Conservation (phyloP, 305 asterid species). For the Fraxinus sp. region DNA sequence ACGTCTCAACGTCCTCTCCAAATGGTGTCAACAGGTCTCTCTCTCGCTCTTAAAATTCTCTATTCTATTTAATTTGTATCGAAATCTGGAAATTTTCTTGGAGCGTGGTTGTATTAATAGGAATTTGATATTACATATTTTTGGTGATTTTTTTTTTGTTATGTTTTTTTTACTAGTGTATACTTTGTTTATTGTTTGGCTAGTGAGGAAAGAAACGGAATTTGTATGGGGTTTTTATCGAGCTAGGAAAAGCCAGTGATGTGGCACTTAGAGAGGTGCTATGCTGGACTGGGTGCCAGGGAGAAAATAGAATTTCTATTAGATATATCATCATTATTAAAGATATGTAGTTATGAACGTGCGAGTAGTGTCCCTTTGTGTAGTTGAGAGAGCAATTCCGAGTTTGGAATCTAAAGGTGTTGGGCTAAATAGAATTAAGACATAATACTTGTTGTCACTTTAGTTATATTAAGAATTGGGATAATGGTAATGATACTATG, state of each 20-base stretch:
- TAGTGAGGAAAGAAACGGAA: neutral
- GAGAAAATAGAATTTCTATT: neutral
- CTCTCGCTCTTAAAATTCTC: neutral
- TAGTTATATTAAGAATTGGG: neutral
- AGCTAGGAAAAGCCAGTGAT: neutral
- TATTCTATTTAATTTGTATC: neutral
- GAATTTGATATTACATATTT: neutral
- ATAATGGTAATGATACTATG: neutral
- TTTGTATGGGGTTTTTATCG: neutral
- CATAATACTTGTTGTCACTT: neutral
- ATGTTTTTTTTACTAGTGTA: neutral
- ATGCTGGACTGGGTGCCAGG: neutral
- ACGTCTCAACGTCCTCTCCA: constrained; percentile 93
- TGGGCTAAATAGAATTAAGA: neutral
- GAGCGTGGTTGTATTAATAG: neutral
- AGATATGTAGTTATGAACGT: neutral
- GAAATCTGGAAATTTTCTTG: neutral
- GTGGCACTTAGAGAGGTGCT: neutral
- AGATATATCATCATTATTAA: neutral
- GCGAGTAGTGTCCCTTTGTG: neutral
- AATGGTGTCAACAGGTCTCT: constrained; percentile 96
- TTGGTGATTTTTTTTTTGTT: neutral
- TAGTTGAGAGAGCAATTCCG: neutral
- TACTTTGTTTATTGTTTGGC: neutral
- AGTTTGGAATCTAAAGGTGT: neutral